Conservation (phyloP, 108 stramenopile species). For the Mediolabrus comicus region DNA sequence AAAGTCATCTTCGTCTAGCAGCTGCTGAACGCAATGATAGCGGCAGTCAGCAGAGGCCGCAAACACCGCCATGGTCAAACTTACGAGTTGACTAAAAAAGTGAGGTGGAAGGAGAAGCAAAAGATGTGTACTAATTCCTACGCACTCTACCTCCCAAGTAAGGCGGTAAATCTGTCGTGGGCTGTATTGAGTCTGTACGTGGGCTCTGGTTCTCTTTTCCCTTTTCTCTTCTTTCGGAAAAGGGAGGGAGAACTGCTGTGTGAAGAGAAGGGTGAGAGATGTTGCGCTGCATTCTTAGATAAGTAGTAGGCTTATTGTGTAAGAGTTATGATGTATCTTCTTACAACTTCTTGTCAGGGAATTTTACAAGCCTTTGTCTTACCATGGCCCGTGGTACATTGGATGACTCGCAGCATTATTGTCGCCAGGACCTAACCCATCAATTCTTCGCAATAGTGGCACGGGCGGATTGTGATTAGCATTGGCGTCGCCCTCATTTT, state of each 20-base stretch:
- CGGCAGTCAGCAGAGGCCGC: neutral
- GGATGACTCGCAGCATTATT: constrained; percentile 22
- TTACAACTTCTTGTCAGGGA: neutral
- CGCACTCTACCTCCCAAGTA: neutral
- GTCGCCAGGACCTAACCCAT: constrained; percentile 18
- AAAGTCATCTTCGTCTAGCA: too few species aligned
- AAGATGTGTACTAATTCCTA: neutral
- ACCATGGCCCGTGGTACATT: constrained; percentile 26
- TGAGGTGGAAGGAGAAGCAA: neutral
- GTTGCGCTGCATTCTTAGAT: too few species aligned
- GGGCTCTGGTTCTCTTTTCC: too few species aligned
- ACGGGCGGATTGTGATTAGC: neutral
- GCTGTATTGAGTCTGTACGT: too few species aligned
- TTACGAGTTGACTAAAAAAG: neutral
- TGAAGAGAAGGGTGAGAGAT: too few species aligned
- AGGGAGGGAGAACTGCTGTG: too few species aligned
- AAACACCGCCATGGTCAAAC: neutral
- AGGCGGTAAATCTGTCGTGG: too few species aligned
- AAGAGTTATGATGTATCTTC: too few species aligned
- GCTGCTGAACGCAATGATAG: too few species aligned
- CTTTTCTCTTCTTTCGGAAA: too few species aligned
- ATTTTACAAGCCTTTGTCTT: neutral
- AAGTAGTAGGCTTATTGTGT: too few species aligned
- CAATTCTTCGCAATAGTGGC: constrained; percentile 10
- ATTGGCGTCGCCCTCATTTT: neutral